phyloP scores from a whole-genome alignment of 2,329 filamentous ascomycete species.

The Claviceps fusiformis region DNA sequence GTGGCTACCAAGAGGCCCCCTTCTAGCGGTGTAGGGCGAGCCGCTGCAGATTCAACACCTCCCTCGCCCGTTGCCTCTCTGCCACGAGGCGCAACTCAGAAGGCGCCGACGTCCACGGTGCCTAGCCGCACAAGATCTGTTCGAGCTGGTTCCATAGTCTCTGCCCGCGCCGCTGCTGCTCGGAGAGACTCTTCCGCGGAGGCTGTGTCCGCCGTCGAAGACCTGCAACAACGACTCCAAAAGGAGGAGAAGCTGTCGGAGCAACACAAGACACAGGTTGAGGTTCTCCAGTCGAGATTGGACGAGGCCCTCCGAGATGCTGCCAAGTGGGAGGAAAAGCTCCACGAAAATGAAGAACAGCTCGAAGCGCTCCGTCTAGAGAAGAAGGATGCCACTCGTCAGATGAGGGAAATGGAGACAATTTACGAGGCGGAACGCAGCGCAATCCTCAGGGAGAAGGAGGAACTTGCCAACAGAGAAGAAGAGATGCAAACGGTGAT shows the following conservation, averaged over 20 bases:
- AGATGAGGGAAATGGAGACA: conserved; percentile 81
- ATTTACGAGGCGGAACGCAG: conserved; percentile 86
- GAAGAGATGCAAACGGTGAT: conserved; percentile 86
- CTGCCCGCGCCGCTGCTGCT: conserved; percentile 56
- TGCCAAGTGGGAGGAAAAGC: conserved; percentile 70
- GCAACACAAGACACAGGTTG: conserved; percentile 69
- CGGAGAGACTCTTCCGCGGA: conserved; percentile 56
- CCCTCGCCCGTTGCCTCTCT: conserved; percentile 22
- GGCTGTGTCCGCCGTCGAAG: conserved; percentile 64
- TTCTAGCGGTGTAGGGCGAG: conserved; percentile 31
- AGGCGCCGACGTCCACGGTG: conserved; percentile 31
- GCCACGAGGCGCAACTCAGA: conserved; percentile 21
- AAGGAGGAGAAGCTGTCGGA: conserved; percentile 68
- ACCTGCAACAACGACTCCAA: conserved; percentile 69
- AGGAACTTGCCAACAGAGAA: conserved; percentile 69
- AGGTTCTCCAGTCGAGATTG: conserved; percentile 71
- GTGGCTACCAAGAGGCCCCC: conserved; percentile 37
- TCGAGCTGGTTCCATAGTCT: conserved; percentile 52
- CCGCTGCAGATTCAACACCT: conserved; percentile 23
- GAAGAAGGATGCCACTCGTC: conserved; percentile 68
- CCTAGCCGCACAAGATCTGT: conserved; percentile 49
- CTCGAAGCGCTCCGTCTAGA: conserved; percentile 71
- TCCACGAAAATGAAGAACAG: conserved; percentile 76
- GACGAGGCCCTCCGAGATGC: conserved; percentile 79
- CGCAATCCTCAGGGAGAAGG: conserved; percentile 80